A percentile compares a stretch with the other conserved stretches of the same genome.
These are phyloP conservation scores for Chaetoceros tenuissimus DNA, from an alignment of 108 stramenopile species.

Conservation along the genomic window DNA sequence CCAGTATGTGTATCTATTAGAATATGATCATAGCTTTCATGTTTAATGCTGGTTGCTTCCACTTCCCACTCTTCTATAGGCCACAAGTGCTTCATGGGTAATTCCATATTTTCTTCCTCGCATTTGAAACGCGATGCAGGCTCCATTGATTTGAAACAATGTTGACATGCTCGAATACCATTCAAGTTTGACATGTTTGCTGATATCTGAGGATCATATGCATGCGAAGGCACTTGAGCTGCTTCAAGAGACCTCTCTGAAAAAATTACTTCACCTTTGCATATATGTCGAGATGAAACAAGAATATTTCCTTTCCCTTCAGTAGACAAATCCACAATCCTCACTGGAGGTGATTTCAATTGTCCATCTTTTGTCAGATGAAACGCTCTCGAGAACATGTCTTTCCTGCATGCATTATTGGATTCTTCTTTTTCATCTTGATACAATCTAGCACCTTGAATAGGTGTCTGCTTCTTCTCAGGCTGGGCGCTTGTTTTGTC, in stretches of 20 bases:
- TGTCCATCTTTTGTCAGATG: neutral
- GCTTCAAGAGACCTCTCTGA: neutral
- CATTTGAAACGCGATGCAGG: conserved; percentile 4
- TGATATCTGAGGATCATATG: neutral
- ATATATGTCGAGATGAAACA: neutral
- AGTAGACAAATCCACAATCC: neutral
- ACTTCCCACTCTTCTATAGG: conserved; percentile 21
- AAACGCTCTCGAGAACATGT: neutral
- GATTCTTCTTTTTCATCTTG: neutral
- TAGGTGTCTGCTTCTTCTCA: neutral
- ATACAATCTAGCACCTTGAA: neutral
- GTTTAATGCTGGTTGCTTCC: neutral
- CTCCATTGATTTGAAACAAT: conserved; percentile 50
- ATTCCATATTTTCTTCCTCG: neutral
- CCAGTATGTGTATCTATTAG: neutral
- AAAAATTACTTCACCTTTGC: neutral
- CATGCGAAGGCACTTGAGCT: neutral
- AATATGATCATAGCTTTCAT: neutral
- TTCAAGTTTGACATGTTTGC: neutral
- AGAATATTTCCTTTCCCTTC: neutral
- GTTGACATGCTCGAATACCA: conserved; percentile 28
- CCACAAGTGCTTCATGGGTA: conserved; percentile 38
- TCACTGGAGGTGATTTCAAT: neutral
- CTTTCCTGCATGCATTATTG: no score
- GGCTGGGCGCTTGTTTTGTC: neutral